Evolutionary conservation across 2,329 filamentous ascomycete species (phyloP), one percentile per base, ranked within the genome.

Genomic region (Verruconis gallopava): DNA sequence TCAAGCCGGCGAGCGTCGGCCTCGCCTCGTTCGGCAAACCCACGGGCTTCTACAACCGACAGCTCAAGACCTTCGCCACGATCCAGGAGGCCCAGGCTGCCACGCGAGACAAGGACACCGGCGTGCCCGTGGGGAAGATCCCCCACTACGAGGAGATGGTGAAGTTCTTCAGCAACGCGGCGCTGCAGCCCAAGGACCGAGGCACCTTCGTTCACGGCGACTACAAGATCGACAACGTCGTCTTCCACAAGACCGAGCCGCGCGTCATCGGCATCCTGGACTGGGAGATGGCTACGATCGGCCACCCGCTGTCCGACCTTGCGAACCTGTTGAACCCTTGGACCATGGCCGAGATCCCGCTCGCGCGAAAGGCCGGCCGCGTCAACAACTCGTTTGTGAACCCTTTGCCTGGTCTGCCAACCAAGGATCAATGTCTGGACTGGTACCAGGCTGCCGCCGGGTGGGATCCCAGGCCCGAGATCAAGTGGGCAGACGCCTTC

Each of bases 271-370:
- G 89, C 3, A 86, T 96, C 42, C 65, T 96, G 4, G 91, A 98
- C 64, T 96, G 89, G 89, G 91, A 96, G 66, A 94, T 98, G 85
- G 86, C 85, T 25, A 96, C 91, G 0, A 79, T 95, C 42, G 91
- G 91, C n/a, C 89, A 98, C 59, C 91, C 91, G 1, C 73, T 96
- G 17, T 89, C 83, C 4, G 91, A 98, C 58, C 67, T 96, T 32
- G 79, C 79, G 59, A 96, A 96, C 62, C 68, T 96, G 14, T 60
- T 79, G 14, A 52, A 53, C 1, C 67, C 67, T 3, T 69, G 58
- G 49, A 53, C 64, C 2, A 65, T 60, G 5, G 63, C 66, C 1
- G 51, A 51, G 0, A 59, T 55, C 17, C 51, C 56, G 21, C 56
- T 60, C 42, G 60, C 60, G 30, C 49, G 60, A 34, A 49, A 52